Percentiles rank a stretch among this genome's conserved stretches.
phyloP scores from a whole-genome alignment of 495 filamentous ascomycete species.

The Usnea hakonensis region DNA sequence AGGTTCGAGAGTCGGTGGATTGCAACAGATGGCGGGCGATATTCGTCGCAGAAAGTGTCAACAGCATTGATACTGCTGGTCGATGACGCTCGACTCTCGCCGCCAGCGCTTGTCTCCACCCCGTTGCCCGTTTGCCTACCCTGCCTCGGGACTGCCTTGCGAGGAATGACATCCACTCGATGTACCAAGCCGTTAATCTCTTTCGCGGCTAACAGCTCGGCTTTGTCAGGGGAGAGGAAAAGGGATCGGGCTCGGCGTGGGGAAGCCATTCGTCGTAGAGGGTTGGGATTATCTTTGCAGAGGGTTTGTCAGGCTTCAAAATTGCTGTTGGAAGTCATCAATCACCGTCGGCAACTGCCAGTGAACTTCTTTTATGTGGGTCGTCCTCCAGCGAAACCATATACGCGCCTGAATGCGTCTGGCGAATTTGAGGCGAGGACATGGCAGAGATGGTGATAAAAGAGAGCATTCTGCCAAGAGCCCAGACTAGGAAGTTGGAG shows the following conservation, averaged over 20 bases:
- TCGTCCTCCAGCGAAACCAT: no score
- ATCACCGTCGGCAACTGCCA: no score
- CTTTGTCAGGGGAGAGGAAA: background rate
- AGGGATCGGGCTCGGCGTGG: background rate
- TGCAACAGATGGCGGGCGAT: background rate
- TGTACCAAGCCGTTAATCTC: background rate
- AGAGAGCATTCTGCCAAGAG: no score
- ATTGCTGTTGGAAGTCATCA: background rate
- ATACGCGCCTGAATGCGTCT: no score
- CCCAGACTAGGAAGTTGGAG: no score
- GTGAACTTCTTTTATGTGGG: no score
- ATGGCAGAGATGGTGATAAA: no score
- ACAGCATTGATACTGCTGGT: background rate
- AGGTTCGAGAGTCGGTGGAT: background rate
- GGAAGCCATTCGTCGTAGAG: background rate
- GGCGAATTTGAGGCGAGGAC: no score
- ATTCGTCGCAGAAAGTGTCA: background rate
- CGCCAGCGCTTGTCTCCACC: background rate
- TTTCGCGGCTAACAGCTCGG: background rate
- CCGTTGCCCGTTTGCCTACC: background rate
- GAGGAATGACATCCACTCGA: background rate
- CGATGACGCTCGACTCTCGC: background rate
- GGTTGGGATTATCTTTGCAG: background rate
- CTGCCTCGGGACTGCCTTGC: background rate
- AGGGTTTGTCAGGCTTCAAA: background rate